These are phyloP conservation scores for Lavandula angustifolia DNA, from an alignment of 257 asterid species.

Conservation along the genomic window DNA sequence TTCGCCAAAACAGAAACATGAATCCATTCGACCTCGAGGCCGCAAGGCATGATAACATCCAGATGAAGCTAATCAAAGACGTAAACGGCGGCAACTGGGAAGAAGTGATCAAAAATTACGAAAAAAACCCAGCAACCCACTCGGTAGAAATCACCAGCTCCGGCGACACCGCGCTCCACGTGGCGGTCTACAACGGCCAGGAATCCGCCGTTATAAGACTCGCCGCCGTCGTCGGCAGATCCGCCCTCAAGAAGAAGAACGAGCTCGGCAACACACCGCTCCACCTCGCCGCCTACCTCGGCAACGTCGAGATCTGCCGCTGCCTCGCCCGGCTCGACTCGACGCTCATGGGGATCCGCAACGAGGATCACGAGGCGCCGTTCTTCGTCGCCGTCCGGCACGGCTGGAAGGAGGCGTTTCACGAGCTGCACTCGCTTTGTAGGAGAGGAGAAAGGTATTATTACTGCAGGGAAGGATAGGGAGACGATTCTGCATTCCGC, in stretches of 20 bases:
- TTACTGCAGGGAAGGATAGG: too few relatives aligned
- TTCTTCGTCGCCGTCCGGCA: slow-evolving; percentile 40
- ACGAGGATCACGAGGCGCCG: slow-evolving; percentile 37
- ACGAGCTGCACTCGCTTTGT: slow-evolving; percentile 4
- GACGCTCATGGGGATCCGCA: slow-evolving; percentile 29
- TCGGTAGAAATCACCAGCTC: slow-evolving; percentile 26
- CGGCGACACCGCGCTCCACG: slow-evolving; percentile 38
- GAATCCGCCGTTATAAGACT: slow-evolving; percentile 5
- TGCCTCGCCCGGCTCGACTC: slow-evolving; percentile 3
- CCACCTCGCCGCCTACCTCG: slow-evolving; percentile 33
- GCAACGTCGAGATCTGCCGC: slow-evolving; percentile 25
- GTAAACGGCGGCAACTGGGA: slow-evolving; percentile 32
- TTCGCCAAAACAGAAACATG: too few relatives aligned
- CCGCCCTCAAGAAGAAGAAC: slow-evolving; percentile 18
- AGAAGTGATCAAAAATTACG: slow-evolving; percentile 24
- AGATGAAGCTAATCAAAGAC: slow-evolving; percentile 24
- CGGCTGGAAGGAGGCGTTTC: slow-evolving; percentile 40
- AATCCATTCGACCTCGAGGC: not conserved
- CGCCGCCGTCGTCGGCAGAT: not conserved
- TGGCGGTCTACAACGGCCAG: slow-evolving; percentile 35
- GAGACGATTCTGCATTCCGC: too few relatives aligned
- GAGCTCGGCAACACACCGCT: slow-evolving; percentile 37
- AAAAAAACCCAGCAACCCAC: not conserved
- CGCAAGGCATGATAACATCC: not conserved
- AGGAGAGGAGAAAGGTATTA: too few relatives aligned